phyloP scores from a whole-genome alignment of 352 stramenopile genomes.

The Elongisporangium prolatum region DNA sequence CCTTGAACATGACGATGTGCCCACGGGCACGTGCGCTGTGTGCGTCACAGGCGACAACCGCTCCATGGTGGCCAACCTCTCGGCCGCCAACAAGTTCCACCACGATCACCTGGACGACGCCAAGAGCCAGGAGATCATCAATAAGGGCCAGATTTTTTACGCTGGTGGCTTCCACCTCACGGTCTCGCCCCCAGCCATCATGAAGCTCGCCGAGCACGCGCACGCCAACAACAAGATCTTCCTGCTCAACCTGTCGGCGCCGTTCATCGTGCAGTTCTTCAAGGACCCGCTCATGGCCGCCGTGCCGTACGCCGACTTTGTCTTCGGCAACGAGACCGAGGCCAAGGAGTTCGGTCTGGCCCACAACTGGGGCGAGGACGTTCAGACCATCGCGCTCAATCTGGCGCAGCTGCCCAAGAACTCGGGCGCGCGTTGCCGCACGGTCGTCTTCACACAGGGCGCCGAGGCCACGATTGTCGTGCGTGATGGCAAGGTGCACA shows the following conservation, averaged over 20 bases:
- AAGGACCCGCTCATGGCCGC: constrained; percentile 92
- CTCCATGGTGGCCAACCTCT: constrained; percentile 96
- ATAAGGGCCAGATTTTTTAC: constrained; percentile 95
- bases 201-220: constrained; percentile 92
- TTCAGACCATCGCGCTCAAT: constrained; percentile 91
- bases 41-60: constrained; percentile 95
- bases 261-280: constrained; percentile 99
- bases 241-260: constrained; percentile 96
- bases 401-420: constrained; percentile 93
- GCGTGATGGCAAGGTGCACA: constrained; percentile 89
- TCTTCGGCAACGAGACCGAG: constrained; percentile 99
- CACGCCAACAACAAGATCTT: constrained; percentile 93
- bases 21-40: constrained; percentile 98
- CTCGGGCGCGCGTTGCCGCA: constrained; percentile 85
- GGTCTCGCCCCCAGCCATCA: constrained; percentile 92
- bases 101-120: constrained; percentile 79
- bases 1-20: constrained; percentile 90
- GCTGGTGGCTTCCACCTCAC: constrained; percentile 98
- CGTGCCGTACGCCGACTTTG: constrained; percentile 95
- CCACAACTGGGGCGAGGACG: constrained; percentile 86
- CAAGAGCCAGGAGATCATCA: constrained; percentile 93
- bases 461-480: constrained; percentile 95
- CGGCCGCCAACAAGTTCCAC: constrained; percentile 98
- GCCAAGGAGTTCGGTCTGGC: constrained; percentile 92
- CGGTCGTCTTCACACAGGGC: constrained; percentile 99